phyloP scores from a whole-genome alignment of 495 filamentous ascomycete species.

The Rostrohypoxylon terebratum region DNA sequence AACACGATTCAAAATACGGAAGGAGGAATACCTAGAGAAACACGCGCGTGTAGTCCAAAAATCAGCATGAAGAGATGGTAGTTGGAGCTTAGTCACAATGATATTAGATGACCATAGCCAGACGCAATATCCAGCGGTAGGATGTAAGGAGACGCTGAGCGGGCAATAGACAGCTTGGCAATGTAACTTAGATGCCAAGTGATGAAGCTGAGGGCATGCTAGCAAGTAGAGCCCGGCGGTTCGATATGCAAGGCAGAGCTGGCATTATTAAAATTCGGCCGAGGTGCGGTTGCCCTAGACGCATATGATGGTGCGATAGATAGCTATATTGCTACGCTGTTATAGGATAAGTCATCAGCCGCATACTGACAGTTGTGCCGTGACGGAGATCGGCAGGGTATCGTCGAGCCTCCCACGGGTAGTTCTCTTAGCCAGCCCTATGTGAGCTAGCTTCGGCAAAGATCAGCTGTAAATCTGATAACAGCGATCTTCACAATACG shows the following conservation, averaged over 20 bases:
- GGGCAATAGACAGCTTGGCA: conserved; percentile 32
- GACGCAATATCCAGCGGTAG: conserved; percentile 4
- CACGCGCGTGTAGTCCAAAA: conserved; percentile 17
- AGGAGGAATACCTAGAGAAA: conserved; percentile 35
- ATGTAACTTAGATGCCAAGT: conserved; percentile 24
- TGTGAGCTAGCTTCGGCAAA: conserved; percentile 14
- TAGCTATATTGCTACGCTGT: conserved; percentile 4
- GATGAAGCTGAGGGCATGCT: conserved; percentile 26
- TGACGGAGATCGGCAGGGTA: conserved; percentile 38
- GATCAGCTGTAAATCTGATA: conserved; percentile 18
- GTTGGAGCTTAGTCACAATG: conserved; percentile 29
- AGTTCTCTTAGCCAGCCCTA: conserved; percentile 23
- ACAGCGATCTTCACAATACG: not conserved
- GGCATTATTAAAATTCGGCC: conserved; percentile 30
- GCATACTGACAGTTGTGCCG: conserved; percentile 23
- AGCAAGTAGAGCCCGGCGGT: conserved; percentile 21
- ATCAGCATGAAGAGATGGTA: conserved; percentile 4
- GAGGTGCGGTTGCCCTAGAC: conserved; percentile 38
- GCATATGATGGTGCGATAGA: conserved; percentile 34
- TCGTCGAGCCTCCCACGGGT: conserved; percentile 1
- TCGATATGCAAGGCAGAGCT: conserved; percentile 27
- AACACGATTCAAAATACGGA: conserved; percentile 40
- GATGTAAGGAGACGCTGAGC: conserved; percentile 16
- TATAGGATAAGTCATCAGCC: conserved; percentile 37
- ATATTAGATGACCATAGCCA: conserved; percentile 12